Percentiles rank a stretch among this genome's conserved stretches.
These are phyloP conservation scores for Mycena alexandri DNA, from an alignment of 768 basidiomycete species.

Conservation along the genomic window DNA sequence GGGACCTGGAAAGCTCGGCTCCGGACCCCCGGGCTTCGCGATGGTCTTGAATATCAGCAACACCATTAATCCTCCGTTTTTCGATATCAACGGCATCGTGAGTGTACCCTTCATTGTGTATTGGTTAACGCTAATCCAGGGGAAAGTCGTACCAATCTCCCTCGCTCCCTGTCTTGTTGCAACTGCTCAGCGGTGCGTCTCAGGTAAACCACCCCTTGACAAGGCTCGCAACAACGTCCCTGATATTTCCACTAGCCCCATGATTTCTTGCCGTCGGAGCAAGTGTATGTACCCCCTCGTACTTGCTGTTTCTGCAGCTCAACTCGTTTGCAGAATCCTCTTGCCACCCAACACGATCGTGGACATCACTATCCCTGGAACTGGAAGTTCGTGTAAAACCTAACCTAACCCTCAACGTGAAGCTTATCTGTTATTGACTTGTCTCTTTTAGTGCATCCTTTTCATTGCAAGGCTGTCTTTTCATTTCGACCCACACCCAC, in stretches of 20 bases:
- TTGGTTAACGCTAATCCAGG: too few relatives aligned
- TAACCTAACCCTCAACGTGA: too few relatives aligned
- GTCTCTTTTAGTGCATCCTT: conserved; percentile 22
- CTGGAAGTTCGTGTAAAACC: conserved; percentile 36
- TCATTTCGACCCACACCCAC: neutral
- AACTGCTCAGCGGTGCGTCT: conserved; percentile 59
- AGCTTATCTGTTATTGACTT: too few relatives aligned
- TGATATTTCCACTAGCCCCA: conserved; percentile 1
- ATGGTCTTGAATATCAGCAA: conserved; percentile 29
- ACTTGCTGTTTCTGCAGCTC: neutral
- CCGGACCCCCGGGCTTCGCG: conserved; percentile 27
- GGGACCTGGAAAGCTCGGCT: conserved; percentile 28
- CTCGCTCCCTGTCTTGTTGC: conserved; percentile 58
- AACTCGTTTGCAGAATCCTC: conserved; percentile 33
- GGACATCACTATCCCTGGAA: conserved; percentile 57
- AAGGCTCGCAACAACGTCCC: neutral
- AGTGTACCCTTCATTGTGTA: neutral
- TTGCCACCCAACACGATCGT: conserved; percentile 56
- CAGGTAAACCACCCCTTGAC: conserved; percentile 45
- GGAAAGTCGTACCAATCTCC: conserved; percentile 47
- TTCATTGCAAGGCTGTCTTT: conserved; percentile 28
- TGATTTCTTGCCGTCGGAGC: conserved; percentile 27
- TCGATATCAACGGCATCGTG: conserved; percentile 37
- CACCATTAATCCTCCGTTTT: conserved; percentile 31
- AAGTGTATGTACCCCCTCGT: neutral